Conservation (phyloP, 345 rosid species). For the Eutrema japonicum region DNA sequence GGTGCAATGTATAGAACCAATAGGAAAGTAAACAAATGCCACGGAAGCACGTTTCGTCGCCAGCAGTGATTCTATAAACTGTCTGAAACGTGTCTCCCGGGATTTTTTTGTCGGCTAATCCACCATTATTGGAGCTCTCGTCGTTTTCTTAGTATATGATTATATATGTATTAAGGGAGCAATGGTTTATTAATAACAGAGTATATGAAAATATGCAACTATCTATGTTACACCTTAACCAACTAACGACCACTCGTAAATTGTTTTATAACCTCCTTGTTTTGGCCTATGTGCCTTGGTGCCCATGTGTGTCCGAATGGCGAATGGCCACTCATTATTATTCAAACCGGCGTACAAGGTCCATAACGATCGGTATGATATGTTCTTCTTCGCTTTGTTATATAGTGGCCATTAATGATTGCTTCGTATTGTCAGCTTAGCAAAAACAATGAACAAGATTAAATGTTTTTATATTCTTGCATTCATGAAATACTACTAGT, state of each 20-base stretch:
- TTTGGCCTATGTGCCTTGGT: slow-evolving; percentile 10
- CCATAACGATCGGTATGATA: neutral
- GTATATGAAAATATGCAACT: slow-evolving; percentile 17
- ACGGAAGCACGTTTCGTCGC: slow-evolving; percentile 41
- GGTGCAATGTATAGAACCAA: slow-evolving; percentile 39
- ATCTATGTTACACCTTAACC: slow-evolving; percentile 30
- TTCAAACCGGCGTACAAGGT: neutral
- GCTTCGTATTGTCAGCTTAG: neutral
- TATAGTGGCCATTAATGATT: neutral
- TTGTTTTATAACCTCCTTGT: slow-evolving; percentile 15
- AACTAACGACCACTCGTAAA: slow-evolving; percentile 36
- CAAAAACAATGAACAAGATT: too few species aligned
- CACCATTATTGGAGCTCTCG: slow-evolving; percentile 41
- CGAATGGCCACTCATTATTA: slow-evolving; percentile 1
- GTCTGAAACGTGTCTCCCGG: slow-evolving; percentile 44
- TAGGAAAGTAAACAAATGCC: slow-evolving; percentile 37
- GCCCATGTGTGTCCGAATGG: neutral
- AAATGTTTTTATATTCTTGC: too few species aligned
- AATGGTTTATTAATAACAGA: neutral
- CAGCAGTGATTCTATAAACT: slow-evolving; percentile 30
- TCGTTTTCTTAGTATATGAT: slow-evolving; percentile 16
- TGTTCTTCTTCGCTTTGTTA: too few species aligned
- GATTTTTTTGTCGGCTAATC: slow-evolving; percentile 46
- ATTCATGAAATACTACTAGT: neutral
- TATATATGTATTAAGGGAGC: neutral